A percentile compares a stretch with the other conserved stretches of the same genome.
These are phyloP conservation scores for Achaetomium macrosporum DNA, from an alignment of 2,329 filamentous ascomycete species.

Conservation along the genomic window DNA sequence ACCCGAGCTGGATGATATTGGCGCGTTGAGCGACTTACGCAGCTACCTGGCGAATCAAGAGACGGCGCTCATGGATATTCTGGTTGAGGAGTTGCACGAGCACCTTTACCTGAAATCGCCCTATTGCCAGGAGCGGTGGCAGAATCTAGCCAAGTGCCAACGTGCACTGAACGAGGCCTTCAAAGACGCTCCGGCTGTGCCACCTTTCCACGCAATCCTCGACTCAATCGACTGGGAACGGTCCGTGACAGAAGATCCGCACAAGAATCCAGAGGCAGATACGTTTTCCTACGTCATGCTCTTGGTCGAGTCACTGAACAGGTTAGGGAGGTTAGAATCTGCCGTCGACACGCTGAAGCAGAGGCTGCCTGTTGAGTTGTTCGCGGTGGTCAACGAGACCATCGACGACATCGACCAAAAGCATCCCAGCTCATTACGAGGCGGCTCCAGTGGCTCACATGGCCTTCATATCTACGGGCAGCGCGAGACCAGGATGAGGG, in stretches of 20 bases:
- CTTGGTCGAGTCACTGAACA: constrained; percentile 83
- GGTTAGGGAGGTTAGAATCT: constrained; percentile 75
- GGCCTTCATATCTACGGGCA: constrained; percentile 59
- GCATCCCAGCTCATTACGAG: constrained; percentile 74
- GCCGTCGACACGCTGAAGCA: constrained; percentile 90
- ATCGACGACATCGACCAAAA: constrained; percentile 90
- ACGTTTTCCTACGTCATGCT: constrained; percentile 91
- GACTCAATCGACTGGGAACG: constrained; percentile 56
- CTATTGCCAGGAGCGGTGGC: constrained; percentile 96
- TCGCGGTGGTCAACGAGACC: constrained; percentile 88
- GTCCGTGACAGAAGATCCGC: constrained; percentile 73
- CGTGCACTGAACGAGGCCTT: constrained; percentile 35
- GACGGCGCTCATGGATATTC: constrained; percentile 81
- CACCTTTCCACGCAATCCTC: constrained; percentile 54
- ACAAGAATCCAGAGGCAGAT: constrained; percentile 89
- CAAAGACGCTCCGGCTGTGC: constrained; percentile 41
- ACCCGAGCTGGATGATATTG: constrained; percentile 86
- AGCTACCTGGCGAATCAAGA: constrained; percentile 92
- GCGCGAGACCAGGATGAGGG: constrained; percentile 68
- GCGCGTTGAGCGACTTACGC: constrained; percentile 77
- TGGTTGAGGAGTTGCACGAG: constrained; percentile 96
- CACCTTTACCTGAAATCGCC: constrained; percentile 97
- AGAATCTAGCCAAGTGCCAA: constrained; percentile 66
- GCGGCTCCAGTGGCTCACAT: constrained; percentile 46
- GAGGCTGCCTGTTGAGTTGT: constrained; percentile 86